Evolutionary conservation across 805 yeast species (phyloP).

Genomic region (Ogataea pini): DNA sequence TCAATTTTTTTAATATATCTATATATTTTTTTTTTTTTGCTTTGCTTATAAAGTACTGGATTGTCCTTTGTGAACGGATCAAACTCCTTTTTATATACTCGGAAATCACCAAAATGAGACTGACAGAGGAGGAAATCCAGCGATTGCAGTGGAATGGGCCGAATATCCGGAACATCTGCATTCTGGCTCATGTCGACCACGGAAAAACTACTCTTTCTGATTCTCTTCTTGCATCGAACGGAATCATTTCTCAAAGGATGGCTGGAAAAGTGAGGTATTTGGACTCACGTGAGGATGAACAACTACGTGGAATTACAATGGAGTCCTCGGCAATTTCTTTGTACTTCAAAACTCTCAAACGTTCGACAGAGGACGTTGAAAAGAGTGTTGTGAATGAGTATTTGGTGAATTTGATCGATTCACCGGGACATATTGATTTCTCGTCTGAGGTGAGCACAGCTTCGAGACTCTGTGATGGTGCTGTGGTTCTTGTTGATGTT

Average conservation of each 20-base stretch:
- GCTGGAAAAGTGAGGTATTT: constrained; percentile 94
- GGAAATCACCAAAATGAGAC: constrained; percentile 45
- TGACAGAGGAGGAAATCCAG: constrained; percentile 63
- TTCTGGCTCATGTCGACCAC: constrained; percentile 97
- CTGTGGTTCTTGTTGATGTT: constrained; percentile 91
- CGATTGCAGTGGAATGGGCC: constrained; percentile 69
- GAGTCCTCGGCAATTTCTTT: constrained; percentile 93
- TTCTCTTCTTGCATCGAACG: constrained; percentile 89
- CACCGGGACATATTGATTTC: constrained; percentile 99
- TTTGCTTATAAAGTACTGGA: background rate
- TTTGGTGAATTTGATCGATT: constrained; percentile 88
- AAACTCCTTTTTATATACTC: too few species aligned
- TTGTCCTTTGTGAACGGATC: too few species aligned
- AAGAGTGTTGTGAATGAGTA: constrained; percentile 61
- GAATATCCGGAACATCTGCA: constrained; percentile 84
- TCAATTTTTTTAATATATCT: background rate
- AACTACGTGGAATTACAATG: constrained; percentile 95
- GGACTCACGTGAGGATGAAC: constrained; percentile 96
- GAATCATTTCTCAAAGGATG: constrained; percentile 89
- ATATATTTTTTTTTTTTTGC: background rate
- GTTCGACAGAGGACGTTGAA: constrained; percentile 21
- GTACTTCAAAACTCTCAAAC: constrained; percentile 71
- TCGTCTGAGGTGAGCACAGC: constrained; percentile 96
- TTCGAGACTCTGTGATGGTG: constrained; percentile 94
- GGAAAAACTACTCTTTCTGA: constrained; percentile 97